Percentiles rank a stretch among this genome's conserved stretches.
These are phyloP conservation scores for Coccomyxa sp. DNA, from an alignment of 139 green algal genomes.

Conservation along the genomic window DNA sequence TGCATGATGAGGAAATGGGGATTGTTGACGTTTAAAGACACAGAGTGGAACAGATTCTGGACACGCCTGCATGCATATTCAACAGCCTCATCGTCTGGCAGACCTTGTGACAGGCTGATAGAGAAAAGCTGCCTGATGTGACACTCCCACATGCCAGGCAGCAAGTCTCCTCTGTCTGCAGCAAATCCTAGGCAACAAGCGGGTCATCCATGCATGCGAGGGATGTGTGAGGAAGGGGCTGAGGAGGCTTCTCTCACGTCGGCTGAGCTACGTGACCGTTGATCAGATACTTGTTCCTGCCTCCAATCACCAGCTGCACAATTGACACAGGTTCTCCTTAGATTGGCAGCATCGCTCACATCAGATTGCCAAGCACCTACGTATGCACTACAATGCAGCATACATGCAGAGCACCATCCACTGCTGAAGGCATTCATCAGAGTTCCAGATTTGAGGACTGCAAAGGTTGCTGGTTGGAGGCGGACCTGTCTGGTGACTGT, in stretches of 20 bases:
- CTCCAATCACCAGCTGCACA: conserved; percentile 90
- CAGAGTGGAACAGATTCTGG: conserved; percentile 96
- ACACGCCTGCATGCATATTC: conserved; percentile 69
- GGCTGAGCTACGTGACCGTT: conserved; percentile 92
- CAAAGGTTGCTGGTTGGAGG: too few relatives aligned
- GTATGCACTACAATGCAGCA: too few relatives aligned
- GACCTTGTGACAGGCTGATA: too few relatives aligned
- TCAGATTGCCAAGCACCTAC: too few relatives aligned
- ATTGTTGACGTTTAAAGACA: conserved; percentile 99
- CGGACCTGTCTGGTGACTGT: conserved; percentile 87
- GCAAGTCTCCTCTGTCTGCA: neutral
- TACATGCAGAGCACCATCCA: too few relatives aligned
- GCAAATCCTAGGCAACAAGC: neutral
- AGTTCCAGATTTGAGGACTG: neutral
- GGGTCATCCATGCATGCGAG: neutral
- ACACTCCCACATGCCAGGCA: neutral
- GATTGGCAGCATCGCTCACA: too few relatives aligned
- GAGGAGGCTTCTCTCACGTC: conserved; percentile 31
- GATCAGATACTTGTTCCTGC: conserved; percentile 97
- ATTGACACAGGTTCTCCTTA: neutral
- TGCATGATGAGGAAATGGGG: conserved; percentile 99
- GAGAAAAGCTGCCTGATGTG: too few relatives aligned
- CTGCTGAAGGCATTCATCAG: neutral
- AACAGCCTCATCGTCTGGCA: too few relatives aligned
- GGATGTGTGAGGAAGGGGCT: neutral